phyloP scores from a whole-genome alignment of 352 stramenopile genomes.

The Phytophthora idaei region DNA sequence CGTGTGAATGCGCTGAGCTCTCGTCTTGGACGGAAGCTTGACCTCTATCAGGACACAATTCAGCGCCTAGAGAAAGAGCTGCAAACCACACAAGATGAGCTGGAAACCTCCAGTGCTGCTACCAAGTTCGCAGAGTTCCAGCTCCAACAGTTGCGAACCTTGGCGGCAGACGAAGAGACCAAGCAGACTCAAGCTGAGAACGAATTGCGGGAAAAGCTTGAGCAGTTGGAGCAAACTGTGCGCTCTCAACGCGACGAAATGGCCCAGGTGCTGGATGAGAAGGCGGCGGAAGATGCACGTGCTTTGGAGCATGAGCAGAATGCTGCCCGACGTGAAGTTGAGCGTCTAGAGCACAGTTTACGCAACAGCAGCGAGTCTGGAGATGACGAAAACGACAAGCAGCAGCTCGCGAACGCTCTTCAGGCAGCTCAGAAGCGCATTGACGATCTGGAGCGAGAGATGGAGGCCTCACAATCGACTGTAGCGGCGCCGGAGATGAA shows the following conservation, averaged over 20 bases:
- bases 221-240: conserved; percentile 33
- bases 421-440: conserved; percentile 44
- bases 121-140: conserved; percentile 87
- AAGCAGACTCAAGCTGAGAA: conserved; percentile 41
- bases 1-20: conserved; percentile 60
- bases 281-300: conserved; percentile 33
- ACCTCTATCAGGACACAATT: conserved; percentile 74
- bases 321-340: conserved; percentile 27
- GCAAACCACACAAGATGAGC: conserved; percentile 66
- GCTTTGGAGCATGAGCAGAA: conserved; percentile 36
- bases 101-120: conserved; percentile 78
- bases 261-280: conserved; percentile 33
- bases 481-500: neutral
- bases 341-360: conserved; percentile 35
- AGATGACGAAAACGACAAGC: conserved; percentile 37
- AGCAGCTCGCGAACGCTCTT: conserved; percentile 35
- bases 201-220: conserved; percentile 30
- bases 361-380: conserved; percentile 21
- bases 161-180: conserved; percentile 54
- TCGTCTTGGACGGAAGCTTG: conserved; percentile 72
- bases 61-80: conserved; percentile 73
- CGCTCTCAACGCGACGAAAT: conserved; percentile 35
- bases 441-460: conserved; percentile 48
- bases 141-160: conserved; percentile 68
- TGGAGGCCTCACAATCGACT: conserved; percentile 17